These are phyloP conservation scores for Lepidium sativum DNA, from an alignment of 345 rosid species.

Conservation along the genomic window DNA sequence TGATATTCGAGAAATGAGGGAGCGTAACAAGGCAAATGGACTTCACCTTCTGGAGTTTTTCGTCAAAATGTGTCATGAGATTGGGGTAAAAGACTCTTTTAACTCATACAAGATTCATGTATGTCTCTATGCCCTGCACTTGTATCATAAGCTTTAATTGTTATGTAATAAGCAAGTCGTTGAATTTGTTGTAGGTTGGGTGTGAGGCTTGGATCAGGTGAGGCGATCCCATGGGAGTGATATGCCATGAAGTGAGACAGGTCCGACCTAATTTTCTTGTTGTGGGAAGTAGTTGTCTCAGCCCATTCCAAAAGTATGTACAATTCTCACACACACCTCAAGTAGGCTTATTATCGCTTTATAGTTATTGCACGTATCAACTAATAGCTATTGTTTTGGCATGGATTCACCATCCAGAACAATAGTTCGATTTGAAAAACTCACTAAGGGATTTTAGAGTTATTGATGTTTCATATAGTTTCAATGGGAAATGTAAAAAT, in stretches of 20 bases:
- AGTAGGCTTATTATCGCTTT: background rate
- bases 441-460: too few relatives aligned
- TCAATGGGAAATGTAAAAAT: too few relatives aligned
- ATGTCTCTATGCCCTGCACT: background rate
- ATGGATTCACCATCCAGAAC: too few relatives aligned
- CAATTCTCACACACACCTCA: background rate
- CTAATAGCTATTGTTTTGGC: too few relatives aligned
- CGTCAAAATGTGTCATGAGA: conserved; percentile 65
- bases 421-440: too few relatives aligned
- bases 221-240: conserved; percentile 82
- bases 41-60: conserved; percentile 82
- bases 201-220: conserved; percentile 89
- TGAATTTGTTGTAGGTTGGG: conserved; percentile 42
- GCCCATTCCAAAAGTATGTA: conserved; percentile 81
- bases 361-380: background rate
- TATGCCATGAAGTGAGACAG: conserved; percentile 81
- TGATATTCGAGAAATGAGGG: conserved; percentile 51
- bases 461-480: too few relatives aligned
- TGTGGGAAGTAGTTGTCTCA: conserved; percentile 88
- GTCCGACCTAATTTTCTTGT: conserved; percentile 80
- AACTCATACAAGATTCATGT: background rate
- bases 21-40: conserved; percentile 60
- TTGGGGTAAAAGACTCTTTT: conserved; percentile 50
- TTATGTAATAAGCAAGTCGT: background rate
- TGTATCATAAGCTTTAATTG: background rate